Evolutionary conservation across 108 stramenopile species (phyloP).

Genomic region (Discostella stelligeroides): DNA sequence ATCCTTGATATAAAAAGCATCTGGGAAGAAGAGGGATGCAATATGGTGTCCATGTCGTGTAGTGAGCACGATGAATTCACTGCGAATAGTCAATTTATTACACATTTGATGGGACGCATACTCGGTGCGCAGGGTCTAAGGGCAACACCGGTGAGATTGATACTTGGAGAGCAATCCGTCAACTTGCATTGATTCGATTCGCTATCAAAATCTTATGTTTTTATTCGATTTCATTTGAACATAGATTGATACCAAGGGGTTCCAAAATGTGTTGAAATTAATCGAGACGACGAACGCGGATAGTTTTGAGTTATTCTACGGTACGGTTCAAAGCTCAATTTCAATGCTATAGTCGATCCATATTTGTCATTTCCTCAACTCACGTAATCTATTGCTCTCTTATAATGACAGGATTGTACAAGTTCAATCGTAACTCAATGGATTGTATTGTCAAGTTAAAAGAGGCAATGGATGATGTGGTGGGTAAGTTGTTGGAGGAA

Average conservation of each 20-base stretch:
- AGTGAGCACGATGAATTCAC: constrained; percentile 95
- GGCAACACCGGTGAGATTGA: constrained; percentile 55
- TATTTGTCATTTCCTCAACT: constrained; percentile 50
- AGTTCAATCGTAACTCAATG: constrained; percentile 82
- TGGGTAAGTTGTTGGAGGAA: constrained; percentile 42
- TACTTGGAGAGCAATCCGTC: no score
- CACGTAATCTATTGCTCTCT: no score
- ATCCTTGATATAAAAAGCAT: constrained; percentile 52
- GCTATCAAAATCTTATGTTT: constrained; percentile 10
- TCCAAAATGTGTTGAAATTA: constrained; percentile 90
- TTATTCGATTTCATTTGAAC: constrained; percentile 38
- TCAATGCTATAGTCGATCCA: constrained; percentile 43
- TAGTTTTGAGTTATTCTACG: constrained; percentile 98
- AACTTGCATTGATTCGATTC: not conserved
- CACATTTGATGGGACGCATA: constrained; percentile 97
- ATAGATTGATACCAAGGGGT: constrained; percentile 94
- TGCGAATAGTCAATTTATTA: constrained; percentile 98
- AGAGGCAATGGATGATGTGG: constrained; percentile 59
- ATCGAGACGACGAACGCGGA: constrained; percentile 95
- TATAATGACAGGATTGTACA: constrained; percentile 88
- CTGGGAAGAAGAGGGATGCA: constrained; percentile 97
- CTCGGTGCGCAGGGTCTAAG: constrained; percentile 87
- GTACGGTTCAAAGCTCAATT: constrained; percentile 92
- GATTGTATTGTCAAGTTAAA: constrained; percentile 52
- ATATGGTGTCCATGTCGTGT: constrained; percentile 98